Conservation (phyloP, 352 stramenopile species). For the Globisporangium barbulae region DNA sequence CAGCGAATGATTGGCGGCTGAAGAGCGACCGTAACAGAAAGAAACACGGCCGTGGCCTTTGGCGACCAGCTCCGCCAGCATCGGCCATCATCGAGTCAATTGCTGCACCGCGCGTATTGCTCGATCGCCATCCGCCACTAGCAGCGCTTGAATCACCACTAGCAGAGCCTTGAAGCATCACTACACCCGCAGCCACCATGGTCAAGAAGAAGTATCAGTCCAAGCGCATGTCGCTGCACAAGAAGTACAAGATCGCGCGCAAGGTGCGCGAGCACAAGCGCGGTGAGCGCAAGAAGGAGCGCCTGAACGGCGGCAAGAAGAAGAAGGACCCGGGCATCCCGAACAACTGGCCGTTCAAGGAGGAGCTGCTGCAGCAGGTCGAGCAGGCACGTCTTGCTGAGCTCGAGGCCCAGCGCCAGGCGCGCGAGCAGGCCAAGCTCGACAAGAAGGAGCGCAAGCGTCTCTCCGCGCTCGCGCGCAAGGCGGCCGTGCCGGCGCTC, state of each 20-base stretch:
- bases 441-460: slow-evolving; percentile 73
- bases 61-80: background rate
- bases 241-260: slow-evolving; percentile 98
- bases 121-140: slow-evolving; percentile 6
- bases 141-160: background rate
- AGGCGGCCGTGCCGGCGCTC: slow-evolving; percentile 27
- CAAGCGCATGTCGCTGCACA: slow-evolving; percentile 96
- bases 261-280: slow-evolving; percentile 94
- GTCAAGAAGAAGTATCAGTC: slow-evolving; percentile 99
- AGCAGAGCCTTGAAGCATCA: background rate
- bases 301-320: slow-evolving; percentile 88
- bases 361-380: slow-evolving; percentile 88
- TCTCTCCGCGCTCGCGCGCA: slow-evolving; percentile 26
- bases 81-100: slow-evolving; percentile 1
- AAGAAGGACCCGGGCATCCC: slow-evolving; percentile 98
- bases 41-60: slow-evolving; percentile 9
- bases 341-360: slow-evolving; percentile 98
- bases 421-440: slow-evolving; percentile 55
- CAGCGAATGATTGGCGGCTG: slow-evolving; percentile 39
- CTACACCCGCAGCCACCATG: slow-evolving; percentile 60
- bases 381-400: slow-evolving; percentile 78
- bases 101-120: slow-evolving; percentile 4
- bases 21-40: slow-evolving; percentile 11
- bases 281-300: slow-evolving; percentile 92
- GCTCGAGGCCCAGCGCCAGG: slow-evolving; percentile 55